Percentiles rank a stretch among this genome's conserved stretches.
Conservation (phyloP, 164 flowering plant genomes). For the Liriodendron chinense region DNA sequence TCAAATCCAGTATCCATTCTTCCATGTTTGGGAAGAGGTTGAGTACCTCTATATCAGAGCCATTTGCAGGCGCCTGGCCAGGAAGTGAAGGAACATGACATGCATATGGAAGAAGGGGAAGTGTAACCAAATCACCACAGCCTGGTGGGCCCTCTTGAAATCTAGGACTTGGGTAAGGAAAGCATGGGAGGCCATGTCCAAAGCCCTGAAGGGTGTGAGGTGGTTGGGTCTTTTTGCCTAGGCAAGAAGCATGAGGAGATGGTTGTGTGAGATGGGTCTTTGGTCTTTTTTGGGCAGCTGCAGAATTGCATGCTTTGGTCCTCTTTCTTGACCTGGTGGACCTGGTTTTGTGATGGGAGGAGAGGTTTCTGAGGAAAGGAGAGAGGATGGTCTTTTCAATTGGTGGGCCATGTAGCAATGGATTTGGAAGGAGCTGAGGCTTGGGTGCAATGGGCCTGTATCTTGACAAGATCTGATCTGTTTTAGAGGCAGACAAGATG, state of each 20-base stretch:
- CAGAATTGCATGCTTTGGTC: conserved; percentile 34
- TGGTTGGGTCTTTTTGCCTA: conserved; percentile 20
- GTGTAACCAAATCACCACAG: conserved; percentile 33
- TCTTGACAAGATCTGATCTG: conserved; percentile 87
- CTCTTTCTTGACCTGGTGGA: conserved; percentile 67
- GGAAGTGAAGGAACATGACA: conserved; percentile 14
- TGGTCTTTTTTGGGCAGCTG: conserved; percentile 30
- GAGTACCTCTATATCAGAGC: conserved; percentile 2
- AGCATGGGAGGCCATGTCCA: conserved; percentile 20
- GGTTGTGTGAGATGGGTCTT: conserved; percentile 7
- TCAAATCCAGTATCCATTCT: conserved; percentile 36
- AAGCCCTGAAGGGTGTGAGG: conserved; percentile 36
- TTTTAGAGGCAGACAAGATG: conserved; percentile 45
- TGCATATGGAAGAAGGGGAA: conserved; percentile 47
- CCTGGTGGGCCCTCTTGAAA: conserved; percentile 9
- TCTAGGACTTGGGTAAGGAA: conserved; percentile 14
- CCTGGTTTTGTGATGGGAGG: conserved; percentile 46
- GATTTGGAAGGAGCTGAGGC: conserved; percentile 39
- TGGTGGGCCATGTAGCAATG: conserved; percentile 18
- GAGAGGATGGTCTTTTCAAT: conserved; percentile 35
- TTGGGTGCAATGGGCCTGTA: conserved; percentile 95
- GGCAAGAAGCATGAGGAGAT: conserved; percentile 16
- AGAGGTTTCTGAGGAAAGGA: conserved; percentile 47
- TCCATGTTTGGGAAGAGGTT: background rate
- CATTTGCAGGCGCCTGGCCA: background rate